Conservation (phyloP, 208 protist genomes). For the Herpetomonas tarakana region DNA sequence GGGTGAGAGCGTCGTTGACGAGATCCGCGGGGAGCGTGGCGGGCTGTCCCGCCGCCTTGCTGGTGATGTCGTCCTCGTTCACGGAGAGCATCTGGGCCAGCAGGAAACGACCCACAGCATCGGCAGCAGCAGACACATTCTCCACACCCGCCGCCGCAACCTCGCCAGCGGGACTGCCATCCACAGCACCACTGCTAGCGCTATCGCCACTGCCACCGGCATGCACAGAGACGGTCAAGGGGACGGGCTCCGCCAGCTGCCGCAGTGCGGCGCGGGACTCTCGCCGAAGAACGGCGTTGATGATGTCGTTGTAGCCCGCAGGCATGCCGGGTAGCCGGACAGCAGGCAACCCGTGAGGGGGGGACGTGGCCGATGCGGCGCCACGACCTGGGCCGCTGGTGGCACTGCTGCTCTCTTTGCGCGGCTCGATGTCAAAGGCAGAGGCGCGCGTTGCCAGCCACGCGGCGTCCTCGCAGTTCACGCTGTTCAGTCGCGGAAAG, state of each 20-base stretch:
- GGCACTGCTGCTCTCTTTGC: too few relatives aligned
- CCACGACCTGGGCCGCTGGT: too few relatives aligned
- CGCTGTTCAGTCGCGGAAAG: slow-evolving; percentile 25
- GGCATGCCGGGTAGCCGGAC: slow-evolving; percentile 18
- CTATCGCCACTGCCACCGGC: neutral
- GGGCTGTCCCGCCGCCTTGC: neutral
- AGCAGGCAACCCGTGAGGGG: slow-evolving; percentile 1
- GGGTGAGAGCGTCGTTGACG: neutral
- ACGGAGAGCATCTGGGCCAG: neutral
- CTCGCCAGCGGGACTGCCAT: neutral
- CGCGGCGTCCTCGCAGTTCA: slow-evolving; percentile 5
- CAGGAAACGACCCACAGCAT: neutral
- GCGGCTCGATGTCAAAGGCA: too few relatives aligned
- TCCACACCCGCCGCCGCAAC: neutral
- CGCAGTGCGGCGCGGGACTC: slow-evolving; percentile 10
- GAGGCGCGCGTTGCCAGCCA: neutral
- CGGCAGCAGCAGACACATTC: neutral
- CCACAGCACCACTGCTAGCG: neutral
- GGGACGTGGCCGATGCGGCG: neutral
- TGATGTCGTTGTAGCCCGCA: slow-evolving; percentile 17
- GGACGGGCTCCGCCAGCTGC: neutral
- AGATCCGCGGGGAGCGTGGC: neutral
- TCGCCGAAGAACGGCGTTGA: slow-evolving; percentile 23
- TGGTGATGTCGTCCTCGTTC: neutral
- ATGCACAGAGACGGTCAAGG: neutral